Evolutionary conservation across 768 basidiomycete species (phyloP), one percentile per base, ranked within the genome.

Genomic region (Obba rivulosa): DNA sequence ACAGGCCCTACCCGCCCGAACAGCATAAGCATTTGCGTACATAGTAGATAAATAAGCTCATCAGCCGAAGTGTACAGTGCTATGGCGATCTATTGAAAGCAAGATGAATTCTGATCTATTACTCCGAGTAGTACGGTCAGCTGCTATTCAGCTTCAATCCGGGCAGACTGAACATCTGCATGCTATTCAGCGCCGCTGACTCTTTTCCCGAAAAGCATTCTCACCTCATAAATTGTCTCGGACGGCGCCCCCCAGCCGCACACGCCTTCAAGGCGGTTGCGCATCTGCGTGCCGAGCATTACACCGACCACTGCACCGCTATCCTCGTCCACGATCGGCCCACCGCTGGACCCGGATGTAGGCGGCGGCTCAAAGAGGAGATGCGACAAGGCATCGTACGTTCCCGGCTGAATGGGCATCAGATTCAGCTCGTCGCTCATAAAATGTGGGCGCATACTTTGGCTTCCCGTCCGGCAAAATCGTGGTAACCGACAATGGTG

Each of bases 291-390:
- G 13, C 83, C 84, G 8, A 81, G 68, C 57, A 83, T 73, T 14
- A 86, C 66, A 1, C 85, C 85, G 2, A 86, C 70, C 3, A 86
- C 83, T 0, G 81, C 74, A 3, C 83, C 83, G 23, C 65, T 77
- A 51, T 77, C 71, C 52, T 74, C 72, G 48, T 83, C 79, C 8
- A 87, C 66, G 46, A 87, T 76, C 0, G 85, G 84, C 1, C 83
- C 84, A 3, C 85, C 85, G 48, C 83, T 85, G 17, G 83, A 83
- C 7, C 85, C 85, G 1, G 75, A 69, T 0, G 78, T 77, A 11
- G 84, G 84, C 8, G 76, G 58, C 2, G 76, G 74, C 31, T 67
- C 64, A 59, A 83, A 76, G 39, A 78, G 58, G 53, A 87, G 60
- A 54, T 81, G 76, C 1, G 76, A 73, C 9, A 87, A 71, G 4